phyloP scores from a whole-genome alignment of 805 yeast species.

The Lipomyces anomalus region DNA sequence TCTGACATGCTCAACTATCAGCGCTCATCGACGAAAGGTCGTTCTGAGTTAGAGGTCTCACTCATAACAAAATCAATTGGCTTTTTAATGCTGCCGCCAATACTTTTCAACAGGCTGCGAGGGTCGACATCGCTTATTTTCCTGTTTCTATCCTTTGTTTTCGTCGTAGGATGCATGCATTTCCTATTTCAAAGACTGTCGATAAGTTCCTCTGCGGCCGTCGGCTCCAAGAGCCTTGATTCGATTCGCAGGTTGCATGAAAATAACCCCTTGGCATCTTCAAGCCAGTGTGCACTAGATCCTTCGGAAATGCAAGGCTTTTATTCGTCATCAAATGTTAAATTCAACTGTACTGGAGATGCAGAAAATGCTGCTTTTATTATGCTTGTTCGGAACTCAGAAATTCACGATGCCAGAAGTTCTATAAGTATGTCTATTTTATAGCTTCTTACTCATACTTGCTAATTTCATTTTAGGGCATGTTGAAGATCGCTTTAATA shows the following conservation, averaged over 20 bases:
- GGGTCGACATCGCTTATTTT: constrained; percentile 2
- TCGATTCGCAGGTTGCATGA: too few relatives aligned
- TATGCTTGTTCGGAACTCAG: constrained; percentile 64
- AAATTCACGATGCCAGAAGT: constrained; percentile 50
- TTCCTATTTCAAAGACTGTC: neutral
- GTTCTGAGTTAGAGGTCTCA: too few relatives aligned
- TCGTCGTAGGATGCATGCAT: neutral
- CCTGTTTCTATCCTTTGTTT: neutral
- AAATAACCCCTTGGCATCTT: too few relatives aligned
- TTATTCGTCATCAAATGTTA: neutral
- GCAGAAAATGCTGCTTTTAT: constrained; percentile 55
- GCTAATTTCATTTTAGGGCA: constrained; percentile 34
- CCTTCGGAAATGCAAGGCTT: too few relatives aligned
- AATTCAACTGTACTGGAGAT: neutral
- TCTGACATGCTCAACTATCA: too few relatives aligned
- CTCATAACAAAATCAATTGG: too few relatives aligned
- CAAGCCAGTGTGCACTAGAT: too few relatives aligned
- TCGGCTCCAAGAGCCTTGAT: too few relatives aligned
- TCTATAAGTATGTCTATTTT: constrained; percentile 39
- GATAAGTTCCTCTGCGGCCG: too few relatives aligned
- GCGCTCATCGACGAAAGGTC: too few relatives aligned
- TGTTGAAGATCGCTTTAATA: constrained; percentile 63
- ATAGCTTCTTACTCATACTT: neutral
- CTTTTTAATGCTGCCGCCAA: neutral
- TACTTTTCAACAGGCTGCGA: neutral